Conservation (phyloP, 108 stramenopile species). For the Nitzschia inconspicua region DNA sequence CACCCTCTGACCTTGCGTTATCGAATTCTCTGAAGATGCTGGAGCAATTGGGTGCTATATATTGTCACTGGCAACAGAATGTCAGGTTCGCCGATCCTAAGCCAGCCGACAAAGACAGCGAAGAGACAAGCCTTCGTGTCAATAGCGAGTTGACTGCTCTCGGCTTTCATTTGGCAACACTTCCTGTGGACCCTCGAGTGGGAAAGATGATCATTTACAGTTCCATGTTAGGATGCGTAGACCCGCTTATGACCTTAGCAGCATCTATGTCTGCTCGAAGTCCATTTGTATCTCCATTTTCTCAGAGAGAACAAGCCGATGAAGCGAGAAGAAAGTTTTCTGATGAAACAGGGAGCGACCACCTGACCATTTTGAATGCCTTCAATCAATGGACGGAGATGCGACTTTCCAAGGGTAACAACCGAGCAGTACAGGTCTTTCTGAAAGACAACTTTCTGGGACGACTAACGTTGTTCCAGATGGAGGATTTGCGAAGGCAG, state of each 20-base stretch:
- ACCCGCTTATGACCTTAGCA: slow-evolving; percentile 84
- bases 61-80: slow-evolving; percentile 32
- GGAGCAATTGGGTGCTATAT: slow-evolving; percentile 62
- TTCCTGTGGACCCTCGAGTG: slow-evolving; percentile 89
- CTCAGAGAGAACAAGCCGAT: slow-evolving; percentile 74
- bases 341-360: slow-evolving; percentile 62
- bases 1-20: slow-evolving; percentile 60
- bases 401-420: slow-evolving; percentile 16
- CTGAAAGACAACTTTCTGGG: slow-evolving; percentile 68
- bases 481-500: slow-evolving; percentile 71
- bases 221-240: slow-evolving; percentile 75
- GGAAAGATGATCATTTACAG: slow-evolving; percentile 91
- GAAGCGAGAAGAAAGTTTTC: slow-evolving; percentile 62
- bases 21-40: slow-evolving; percentile 58
- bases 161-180: slow-evolving; percentile 83
- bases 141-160: slow-evolving; percentile 74
- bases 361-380: slow-evolving; percentile 77
- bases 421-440: slow-evolving; percentile 50
- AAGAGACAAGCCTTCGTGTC: slow-evolving; percentile 23
- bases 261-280: slow-evolving; percentile 73
- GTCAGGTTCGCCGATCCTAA: neutral
- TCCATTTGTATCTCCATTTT: slow-evolving; percentile 77
- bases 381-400: slow-evolving; percentile 61
- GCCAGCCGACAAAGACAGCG: neutral
- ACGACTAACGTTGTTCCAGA: slow-evolving; percentile 59